Evolutionary conservation across 139 green algal species (phyloP), one percentile per base, ranked within the genome.

Genomic region (Spirogloea muscicola): DNA sequence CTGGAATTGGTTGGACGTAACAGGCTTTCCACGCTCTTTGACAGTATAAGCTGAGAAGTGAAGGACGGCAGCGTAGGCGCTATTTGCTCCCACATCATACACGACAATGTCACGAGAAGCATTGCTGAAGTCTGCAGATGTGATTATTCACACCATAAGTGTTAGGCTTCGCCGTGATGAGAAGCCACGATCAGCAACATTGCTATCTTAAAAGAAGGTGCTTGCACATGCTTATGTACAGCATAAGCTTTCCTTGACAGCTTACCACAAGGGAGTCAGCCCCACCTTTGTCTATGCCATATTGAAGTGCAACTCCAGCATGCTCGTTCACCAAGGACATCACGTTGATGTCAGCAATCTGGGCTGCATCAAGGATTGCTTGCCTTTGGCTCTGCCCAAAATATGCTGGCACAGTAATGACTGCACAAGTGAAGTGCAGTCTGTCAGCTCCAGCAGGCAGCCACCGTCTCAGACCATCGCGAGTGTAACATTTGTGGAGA

Each of bases 241-340:
- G n/a, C n/a, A n/a, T n/a, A n/a, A n/a, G n/a, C n/a, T 55, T 55
- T 55, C 18, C 21, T 21, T 18, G 18, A 55, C 46, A 18, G 55
- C 87, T 74, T 93, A 88, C n/a, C n/a, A n/a, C n/a, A 18, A 77
- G 59, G 61, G 95, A 97, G 72, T 94, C 87, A n/a, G n/a, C n/a
- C n/a, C n/a, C n/a, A n/a, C n/a, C n/a, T 34, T 93, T 87, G 74
- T 98, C 93, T 43, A 97, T 97, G 68, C 93, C 94, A 70, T 92
- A 98, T 82, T 97, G 92, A 78, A 99, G 90, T 43, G 94, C 94
- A 2, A 93, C 94, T 3, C 91, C 94, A 1, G 89, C 85, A 63
- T 96, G 89, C 52, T 82, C 88, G 86, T 93, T 89, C 51, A 98
- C 82, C 2, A 98, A 76, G 10, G 84, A 85, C 74, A 99, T 84